phyloP scores from a whole-genome alignment of 2,329 filamentous ascomycete genomes.

The Tolypocladium tropicale region DNA sequence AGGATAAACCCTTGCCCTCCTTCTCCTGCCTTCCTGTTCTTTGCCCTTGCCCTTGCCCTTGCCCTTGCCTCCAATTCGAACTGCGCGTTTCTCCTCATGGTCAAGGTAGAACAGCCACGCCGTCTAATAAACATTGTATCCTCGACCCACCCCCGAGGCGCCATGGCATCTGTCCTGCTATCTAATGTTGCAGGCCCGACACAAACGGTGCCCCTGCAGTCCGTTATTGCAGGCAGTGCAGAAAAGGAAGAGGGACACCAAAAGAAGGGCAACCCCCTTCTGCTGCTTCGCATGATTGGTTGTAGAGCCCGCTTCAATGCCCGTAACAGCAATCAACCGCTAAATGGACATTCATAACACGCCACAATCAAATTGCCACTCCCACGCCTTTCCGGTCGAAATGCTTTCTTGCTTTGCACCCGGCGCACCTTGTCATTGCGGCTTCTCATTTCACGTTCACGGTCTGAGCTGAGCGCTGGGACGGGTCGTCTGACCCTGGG shows the following conservation, averaged over 20 bases:
- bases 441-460: too few relatives aligned
- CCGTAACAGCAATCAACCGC: neutral
- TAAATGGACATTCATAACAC: neutral
- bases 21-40: too few relatives aligned
- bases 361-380: constrained; percentile 2
- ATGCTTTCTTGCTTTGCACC: neutral
- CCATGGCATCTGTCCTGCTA: neutral
- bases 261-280: neutral
- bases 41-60: too few relatives aligned
- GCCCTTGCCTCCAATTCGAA: too few relatives aligned
- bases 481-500: constrained; percentile 16
- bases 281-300: neutral
- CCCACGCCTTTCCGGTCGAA: neutral
- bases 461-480: constrained; percentile 19
- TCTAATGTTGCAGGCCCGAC: neutral
- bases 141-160: neutral
- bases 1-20: too few relatives aligned
- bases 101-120: neutral
- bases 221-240: neutral
- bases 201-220: neutral
- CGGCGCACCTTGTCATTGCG: constrained; percentile 12
- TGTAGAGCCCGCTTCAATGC: neutral
- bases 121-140: neutral
- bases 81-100: neutral
- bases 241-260: neutral